Evolutionary conservation across 306 rosid species (phyloP).

Genomic region (Gynostemma pentaphyllum): DNA sequence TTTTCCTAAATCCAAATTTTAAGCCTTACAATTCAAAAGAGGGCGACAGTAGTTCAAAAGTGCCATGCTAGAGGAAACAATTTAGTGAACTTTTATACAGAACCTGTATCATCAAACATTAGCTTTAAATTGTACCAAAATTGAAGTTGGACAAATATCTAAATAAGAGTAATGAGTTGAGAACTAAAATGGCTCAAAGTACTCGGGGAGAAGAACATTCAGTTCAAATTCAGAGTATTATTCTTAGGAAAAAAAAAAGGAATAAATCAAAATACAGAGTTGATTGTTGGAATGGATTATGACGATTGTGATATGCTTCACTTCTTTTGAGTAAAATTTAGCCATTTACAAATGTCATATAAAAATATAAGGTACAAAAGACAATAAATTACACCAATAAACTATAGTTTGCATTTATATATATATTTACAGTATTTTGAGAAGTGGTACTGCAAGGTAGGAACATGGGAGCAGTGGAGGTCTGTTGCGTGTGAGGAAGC

Average conservation of each 20-base stretch:
- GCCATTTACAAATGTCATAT: not conserved
- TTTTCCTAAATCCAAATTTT: not conserved
- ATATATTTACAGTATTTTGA: too few relatives aligned
- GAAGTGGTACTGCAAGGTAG: not conserved
- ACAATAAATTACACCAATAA: not conserved
- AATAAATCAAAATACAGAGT: not conserved
- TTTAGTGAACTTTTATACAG: not conserved
- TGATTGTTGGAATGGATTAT: too few relatives aligned
- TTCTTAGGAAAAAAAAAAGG: not conserved
- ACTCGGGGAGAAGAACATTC: not conserved
- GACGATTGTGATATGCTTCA: not conserved
- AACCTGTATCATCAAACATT: not conserved
- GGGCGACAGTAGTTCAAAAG: not conserved
- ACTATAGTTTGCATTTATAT: not conserved
- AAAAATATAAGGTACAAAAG: not conserved
- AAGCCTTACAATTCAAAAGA: not conserved
- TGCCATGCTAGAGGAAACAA: not conserved
- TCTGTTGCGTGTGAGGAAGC: not conserved
- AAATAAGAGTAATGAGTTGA: slow-evolving; percentile 2
- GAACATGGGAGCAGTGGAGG: not conserved
- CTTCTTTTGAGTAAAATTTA: not conserved
- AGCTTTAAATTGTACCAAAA: not conserved
- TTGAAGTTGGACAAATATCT: not conserved
- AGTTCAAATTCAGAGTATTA: not conserved
- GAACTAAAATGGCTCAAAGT: not conserved